These are phyloP conservation scores for Eimeria tenella DNA, from an alignment of 169 alveolate genomes.

Conservation along the genomic window DNA sequence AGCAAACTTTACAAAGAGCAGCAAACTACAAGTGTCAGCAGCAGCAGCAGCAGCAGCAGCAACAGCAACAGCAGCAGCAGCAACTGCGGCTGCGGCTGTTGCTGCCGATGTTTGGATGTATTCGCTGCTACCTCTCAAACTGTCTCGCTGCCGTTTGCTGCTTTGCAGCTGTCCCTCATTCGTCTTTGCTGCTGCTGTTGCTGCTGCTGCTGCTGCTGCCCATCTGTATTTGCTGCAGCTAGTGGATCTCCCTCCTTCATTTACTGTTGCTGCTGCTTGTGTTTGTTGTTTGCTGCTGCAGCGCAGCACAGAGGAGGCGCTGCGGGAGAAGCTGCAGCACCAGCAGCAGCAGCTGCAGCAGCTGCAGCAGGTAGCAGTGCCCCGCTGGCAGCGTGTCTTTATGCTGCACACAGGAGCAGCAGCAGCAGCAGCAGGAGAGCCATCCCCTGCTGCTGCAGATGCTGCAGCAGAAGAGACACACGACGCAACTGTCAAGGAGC, in stretches of 20 bases:
- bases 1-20: not conserved
- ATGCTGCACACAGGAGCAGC: constrained; percentile 30
- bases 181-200: no score
- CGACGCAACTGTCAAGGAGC: constrained; percentile 5
- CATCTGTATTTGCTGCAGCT: no score
- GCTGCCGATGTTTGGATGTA: no score
- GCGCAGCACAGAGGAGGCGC: constrained; percentile 13
- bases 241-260: no score
- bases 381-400: constrained; percentile 39
- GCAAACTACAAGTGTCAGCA: not conserved
- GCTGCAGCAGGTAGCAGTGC: constrained; percentile 37
- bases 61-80: no score
- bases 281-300: not conserved
- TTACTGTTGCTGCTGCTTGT: no score
- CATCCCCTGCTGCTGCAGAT: not conserved
- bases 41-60: no score
- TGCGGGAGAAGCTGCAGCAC: constrained; percentile 12
- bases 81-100: no score
- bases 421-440: not conserved
- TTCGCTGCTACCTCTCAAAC: no score
- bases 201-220: no score
- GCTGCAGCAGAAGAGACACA: not conserved
- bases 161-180: no score
- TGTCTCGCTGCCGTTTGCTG: no score
- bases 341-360: constrained; percentile 62